phyloP scores from a whole-genome alignment of 805 yeast species.

The Lipomyces sp. region DNA sequence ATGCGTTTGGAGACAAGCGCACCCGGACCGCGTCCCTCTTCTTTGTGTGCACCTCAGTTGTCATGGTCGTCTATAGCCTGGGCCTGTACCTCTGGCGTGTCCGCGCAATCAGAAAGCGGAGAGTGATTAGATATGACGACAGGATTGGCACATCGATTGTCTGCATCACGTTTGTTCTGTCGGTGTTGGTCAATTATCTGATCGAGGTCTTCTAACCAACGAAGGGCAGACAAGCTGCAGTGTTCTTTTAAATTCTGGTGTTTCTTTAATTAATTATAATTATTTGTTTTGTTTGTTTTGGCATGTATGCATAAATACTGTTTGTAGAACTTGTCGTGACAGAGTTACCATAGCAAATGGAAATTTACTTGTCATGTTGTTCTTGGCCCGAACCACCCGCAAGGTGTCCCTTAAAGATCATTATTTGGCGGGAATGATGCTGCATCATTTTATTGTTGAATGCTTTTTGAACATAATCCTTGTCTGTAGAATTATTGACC shows the following conservation, averaged over 20 bases:
- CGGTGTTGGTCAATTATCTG: conserved; percentile 55
- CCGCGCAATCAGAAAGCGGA: conserved; percentile 76
- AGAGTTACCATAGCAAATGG: neutral
- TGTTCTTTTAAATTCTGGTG: neutral
- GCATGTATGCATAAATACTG: neutral
- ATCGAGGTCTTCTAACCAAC: conserved; percentile 24
- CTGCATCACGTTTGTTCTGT: conserved; percentile 72
- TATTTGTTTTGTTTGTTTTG: neutral
- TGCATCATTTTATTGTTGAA: neutral
- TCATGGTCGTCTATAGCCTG: conserved; percentile 73
- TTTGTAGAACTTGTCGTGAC: neutral
- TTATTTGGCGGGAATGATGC: neutral
- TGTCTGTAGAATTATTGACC: too few species aligned
- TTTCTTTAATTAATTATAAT: neutral
- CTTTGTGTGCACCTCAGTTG: conserved; percentile 78
- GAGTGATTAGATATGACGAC: conserved; percentile 85
- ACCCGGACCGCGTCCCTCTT: conserved; percentile 81
- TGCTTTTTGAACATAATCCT: too few species aligned
- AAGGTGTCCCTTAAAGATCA: too few species aligned
- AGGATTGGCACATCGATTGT: conserved; percentile 83
- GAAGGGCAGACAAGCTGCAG: too few species aligned
- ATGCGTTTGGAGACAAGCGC: conserved; percentile 75
- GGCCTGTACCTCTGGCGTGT: conserved; percentile 81
- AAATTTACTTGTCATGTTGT: neutral
- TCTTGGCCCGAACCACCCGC: too few species aligned